Evolutionary conservation across 495 filamentous ascomycete species (phyloP), one percentile per base, ranked within the genome.

Genomic region (Eremomyces bilateralis): DNA sequence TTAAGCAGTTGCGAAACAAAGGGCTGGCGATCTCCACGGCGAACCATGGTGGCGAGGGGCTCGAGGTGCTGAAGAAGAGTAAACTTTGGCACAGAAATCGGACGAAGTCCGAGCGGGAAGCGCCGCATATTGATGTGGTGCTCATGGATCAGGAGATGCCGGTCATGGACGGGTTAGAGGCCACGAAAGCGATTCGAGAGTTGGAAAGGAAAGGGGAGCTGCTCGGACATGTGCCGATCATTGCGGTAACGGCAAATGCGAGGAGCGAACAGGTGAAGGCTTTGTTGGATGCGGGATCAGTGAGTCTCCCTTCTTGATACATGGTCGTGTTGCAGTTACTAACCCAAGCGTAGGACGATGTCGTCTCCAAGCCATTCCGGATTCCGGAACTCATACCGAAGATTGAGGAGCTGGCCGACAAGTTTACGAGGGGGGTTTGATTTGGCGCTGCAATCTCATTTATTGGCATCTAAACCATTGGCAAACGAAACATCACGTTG

Each of bases 131-230:
- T 12, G 65, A 67, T 33, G 65, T 82, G 29, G 69, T 83, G 13
- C 53, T 83, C 2, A 82, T 81, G 75, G 80, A 88, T 44, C 68
- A 79, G 32, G 76, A 84, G 45, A 84, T 84, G 80, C 80, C 80
- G 0, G 54, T 83, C 15, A 77, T 82, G 68, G 69, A 83, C 47
- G 80, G 80, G 3, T 64, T 74, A 15, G 67, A 67, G 13, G 76
- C 75, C 32, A 71, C 76, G 20, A 50, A 53, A 22, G 60, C 62
- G 36, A 80, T 88, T 35, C 64, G 80, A 4, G 60, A 67, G 43
- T 51, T 75, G 29, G 70, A 79, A 21, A 34, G 49, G 42, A 40
- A 27, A 13, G 65, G 61, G 2, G 53, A 52, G 35, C 49, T 67
- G 24, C 43, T 59, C 4, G 53, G 52, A 20, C 64, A 76, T 48